phyloP scores from a whole-genome alignment of 2,329 filamentous ascomycete genomes.

The Ascosphaera apis region DNA sequence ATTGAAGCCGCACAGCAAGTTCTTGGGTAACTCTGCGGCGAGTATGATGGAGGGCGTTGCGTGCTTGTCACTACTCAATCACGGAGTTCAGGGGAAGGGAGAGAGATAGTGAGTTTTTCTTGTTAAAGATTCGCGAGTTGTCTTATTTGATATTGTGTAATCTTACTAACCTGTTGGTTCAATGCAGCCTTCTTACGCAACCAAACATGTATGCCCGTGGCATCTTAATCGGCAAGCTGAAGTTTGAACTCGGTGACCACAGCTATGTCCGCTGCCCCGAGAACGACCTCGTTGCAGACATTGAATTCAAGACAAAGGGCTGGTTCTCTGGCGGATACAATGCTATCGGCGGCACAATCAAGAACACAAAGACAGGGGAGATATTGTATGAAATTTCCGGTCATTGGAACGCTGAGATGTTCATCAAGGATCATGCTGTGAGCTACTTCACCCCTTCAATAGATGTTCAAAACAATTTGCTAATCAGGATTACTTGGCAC shows the following conservation, averaged over 20 bases:
- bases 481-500: slow-evolving; percentile 1
- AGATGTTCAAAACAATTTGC: background rate
- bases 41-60: slow-evolving; percentile 97
- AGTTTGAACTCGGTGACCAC: slow-evolving; percentile 93
- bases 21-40: slow-evolving; percentile 87
- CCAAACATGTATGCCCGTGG: slow-evolving; percentile 98
- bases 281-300: slow-evolving; percentile 61
- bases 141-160: slow-evolving; percentile 6
- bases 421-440: slow-evolving; percentile 60
- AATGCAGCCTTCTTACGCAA: slow-evolving; percentile 60
- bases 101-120: slow-evolving; percentile 57
- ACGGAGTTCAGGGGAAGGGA: slow-evolving; percentile 40
- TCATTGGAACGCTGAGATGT: slow-evolving; percentile 89
- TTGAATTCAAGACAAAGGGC: slow-evolving; percentile 97
- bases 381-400: slow-evolving; percentile 82
- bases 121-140: background rate
- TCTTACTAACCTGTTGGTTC: slow-evolving; percentile 2
- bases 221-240: slow-evolving; percentile 97
- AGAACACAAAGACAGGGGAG: slow-evolving; percentile 67
- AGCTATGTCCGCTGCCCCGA: slow-evolving; percentile 84
- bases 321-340: slow-evolving; percentile 96
- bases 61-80: slow-evolving; percentile 60
- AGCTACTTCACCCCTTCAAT: slow-evolving; percentile 10
- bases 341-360: slow-evolving; percentile 78
- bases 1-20: slow-evolving; percentile 81